phyloP scores from a whole-genome alignment of 2,329 filamentous ascomycete genomes.

The Epichloe festucae region DNA sequence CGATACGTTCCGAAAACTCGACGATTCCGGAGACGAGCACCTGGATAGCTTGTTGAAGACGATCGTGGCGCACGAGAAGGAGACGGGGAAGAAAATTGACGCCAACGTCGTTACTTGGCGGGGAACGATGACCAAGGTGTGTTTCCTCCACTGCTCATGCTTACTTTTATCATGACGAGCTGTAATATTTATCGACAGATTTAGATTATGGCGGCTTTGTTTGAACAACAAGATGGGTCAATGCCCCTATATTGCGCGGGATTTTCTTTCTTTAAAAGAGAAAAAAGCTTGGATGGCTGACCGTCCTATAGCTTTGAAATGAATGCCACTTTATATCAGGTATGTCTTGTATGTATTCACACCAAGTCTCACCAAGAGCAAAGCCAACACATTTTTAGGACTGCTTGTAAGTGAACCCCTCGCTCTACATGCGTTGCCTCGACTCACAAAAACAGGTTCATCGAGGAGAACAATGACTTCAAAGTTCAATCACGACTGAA shows the following conservation, averaged over 20 bases:
- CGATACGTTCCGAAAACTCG: conserved; percentile 67
- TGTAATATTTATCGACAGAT: not conserved
- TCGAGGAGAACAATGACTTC: conserved; percentile 77
- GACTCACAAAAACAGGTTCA: conserved; percentile 46
- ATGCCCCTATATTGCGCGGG: not conserved
- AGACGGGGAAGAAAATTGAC: conserved; percentile 52
- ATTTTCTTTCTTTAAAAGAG: no score
- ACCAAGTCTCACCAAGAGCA: conserved; percentile 2
- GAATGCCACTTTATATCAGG: conserved; percentile 87
- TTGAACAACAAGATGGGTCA: conserved; percentile 67
- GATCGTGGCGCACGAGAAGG: conserved; percentile 59
- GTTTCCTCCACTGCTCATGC: conserved; percentile 5
- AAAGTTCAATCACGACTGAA: conserved; percentile 49
- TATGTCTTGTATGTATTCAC: conserved; percentile 46
- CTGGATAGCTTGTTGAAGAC: conserved; percentile 71
- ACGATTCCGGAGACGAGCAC: conserved; percentile 76
- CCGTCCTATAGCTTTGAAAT: conserved; percentile 54
- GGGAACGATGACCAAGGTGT: conserved; percentile 96
- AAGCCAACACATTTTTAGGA: conserved; percentile 23
- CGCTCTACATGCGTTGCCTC: no score
- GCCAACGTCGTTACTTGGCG: conserved; percentile 84
- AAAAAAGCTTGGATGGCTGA: not conserved
- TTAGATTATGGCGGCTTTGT: conserved; percentile 76
- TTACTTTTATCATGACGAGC: not conserved
- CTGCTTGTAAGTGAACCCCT: conserved; percentile 34